A percentile compares a stretch with the other conserved stretches of the same genome.
Conservation (phyloP, 148 eudicot genomes). For the Camellia japonica region DNA sequence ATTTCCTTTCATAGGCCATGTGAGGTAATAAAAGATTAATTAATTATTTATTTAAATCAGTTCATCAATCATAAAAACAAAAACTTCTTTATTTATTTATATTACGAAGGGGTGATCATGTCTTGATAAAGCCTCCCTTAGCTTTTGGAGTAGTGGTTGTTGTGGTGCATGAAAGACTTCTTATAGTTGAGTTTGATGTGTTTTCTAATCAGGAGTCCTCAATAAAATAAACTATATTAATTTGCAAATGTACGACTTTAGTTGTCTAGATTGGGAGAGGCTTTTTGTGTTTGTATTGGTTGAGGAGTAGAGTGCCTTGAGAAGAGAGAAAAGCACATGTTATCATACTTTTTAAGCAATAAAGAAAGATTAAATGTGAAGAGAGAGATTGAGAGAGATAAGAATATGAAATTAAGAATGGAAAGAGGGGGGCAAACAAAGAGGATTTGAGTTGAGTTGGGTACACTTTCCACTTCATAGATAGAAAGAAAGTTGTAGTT, state of each 20-base stretch:
- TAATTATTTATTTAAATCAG: neutral
- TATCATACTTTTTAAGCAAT: constrained; percentile 15
- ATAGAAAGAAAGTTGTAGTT: constrained; percentile 17
- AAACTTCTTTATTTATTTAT: neutral
- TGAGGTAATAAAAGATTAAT: neutral
- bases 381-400: neutral
- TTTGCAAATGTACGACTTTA: neutral
- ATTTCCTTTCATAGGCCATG: neutral
- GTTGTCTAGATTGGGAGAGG: neutral
- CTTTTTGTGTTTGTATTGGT: constrained; percentile 7
- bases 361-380: neutral
- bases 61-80: too few relatives aligned
- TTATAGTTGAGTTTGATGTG: neutral
- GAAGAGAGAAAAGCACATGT: constrained; percentile 34
- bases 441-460: constrained; percentile 22
- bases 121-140: neutral
- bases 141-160: neutral
- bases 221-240: neutral
- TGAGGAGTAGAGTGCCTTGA: constrained; percentile 22
- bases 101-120: neutral
- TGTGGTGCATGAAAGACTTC: neutral
- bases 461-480: constrained; percentile 29
- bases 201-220: neutral
- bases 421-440: constrained; percentile 21
- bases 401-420: neutral